These are phyloP conservation scores for Jatropha multifida DNA, from an alignment of 441 rosid species.

Conservation along the genomic window DNA sequence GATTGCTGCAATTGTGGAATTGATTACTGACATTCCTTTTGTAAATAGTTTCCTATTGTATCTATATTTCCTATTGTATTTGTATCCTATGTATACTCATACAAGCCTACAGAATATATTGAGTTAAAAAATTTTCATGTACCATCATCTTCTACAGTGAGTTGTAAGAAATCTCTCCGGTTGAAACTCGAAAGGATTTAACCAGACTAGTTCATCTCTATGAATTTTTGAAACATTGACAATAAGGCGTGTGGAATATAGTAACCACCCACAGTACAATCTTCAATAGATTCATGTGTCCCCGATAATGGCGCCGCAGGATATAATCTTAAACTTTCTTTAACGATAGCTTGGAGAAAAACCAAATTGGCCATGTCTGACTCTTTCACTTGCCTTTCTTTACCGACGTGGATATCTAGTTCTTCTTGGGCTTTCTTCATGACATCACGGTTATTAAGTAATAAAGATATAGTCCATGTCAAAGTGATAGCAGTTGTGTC, in stretches of 20 bases:
- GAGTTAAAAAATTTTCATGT: too few relatives aligned
- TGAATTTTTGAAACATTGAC: conserved; percentile 50
- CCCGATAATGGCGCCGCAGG: conserved; percentile 47
- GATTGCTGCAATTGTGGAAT: too few relatives aligned
- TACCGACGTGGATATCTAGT: conserved; percentile 46
- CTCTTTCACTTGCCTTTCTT: conserved; percentile 43
- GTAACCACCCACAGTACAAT: conserved; percentile 46
- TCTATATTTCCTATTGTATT: too few relatives aligned
- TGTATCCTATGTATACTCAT: too few relatives aligned
- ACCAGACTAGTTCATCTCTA: conserved; percentile 44
- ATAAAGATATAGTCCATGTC: conserved; percentile 39
- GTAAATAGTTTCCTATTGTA: too few relatives aligned
- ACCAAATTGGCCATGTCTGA: conserved; percentile 43
- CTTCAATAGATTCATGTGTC: conserved; percentile 46
- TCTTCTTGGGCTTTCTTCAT: conserved; percentile 50
- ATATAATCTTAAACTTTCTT: conserved; percentile 49
- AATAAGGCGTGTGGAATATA: conserved; percentile 42
- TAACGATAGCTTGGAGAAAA: conserved; percentile 50
- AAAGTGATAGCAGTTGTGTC: conserved; percentile 46
- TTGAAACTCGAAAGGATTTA: conserved; percentile 31
- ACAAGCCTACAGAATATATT: too few relatives aligned
- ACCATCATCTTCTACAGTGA: too few relatives aligned
- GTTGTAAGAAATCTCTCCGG: conserved; percentile 42
- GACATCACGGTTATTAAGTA: conserved; percentile 35
- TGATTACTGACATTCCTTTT: too few relatives aligned